Conservation (phyloP, 2,329 filamentous ascomycete species). For the Colletotrichum shisoi region DNA sequence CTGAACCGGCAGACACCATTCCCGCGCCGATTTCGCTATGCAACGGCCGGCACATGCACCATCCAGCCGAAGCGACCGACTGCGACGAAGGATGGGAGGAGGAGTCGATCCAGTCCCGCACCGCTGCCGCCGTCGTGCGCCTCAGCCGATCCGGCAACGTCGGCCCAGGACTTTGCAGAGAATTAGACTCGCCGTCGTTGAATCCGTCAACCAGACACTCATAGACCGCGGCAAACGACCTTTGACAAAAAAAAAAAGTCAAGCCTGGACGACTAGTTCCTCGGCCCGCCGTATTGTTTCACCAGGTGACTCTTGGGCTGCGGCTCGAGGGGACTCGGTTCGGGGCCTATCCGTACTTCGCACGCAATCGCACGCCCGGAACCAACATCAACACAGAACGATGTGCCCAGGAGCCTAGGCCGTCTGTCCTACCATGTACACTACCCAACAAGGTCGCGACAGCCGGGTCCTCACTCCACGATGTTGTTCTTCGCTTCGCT, state of each 20-base stretch:
- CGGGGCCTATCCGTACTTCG: neutral
- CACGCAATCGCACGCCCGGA: neutral
- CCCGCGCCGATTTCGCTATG: constrained; percentile 29
- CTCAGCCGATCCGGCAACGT: constrained; percentile 21
- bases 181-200: neutral
- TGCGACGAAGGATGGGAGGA: constrained; percentile 2
- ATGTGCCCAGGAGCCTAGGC: neutral
- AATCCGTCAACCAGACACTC: constrained; percentile 1
- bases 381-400: neutral
- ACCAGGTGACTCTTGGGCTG: neutral
- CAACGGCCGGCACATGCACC: neutral
- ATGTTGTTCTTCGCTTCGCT: neutral
- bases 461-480: neutral
- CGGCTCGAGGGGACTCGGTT: neutral
- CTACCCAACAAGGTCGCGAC: constrained; percentile 1
- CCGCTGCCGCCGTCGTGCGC: constrained; percentile 13
- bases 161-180: constrained; percentile 1
- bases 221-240: constrained; percentile 9
- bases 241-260: neutral
- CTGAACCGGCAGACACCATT: neutral
- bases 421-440: neutral
- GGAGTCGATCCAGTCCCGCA: constrained; percentile 10
- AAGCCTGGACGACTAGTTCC: constrained; percentile 6
- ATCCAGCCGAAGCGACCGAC: constrained; percentile 15
- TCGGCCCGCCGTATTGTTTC: constrained; percentile 19